Base-by-base conservation (phyloP, 345 rosid species). In the Streptanthus diversifolius region DNA sequence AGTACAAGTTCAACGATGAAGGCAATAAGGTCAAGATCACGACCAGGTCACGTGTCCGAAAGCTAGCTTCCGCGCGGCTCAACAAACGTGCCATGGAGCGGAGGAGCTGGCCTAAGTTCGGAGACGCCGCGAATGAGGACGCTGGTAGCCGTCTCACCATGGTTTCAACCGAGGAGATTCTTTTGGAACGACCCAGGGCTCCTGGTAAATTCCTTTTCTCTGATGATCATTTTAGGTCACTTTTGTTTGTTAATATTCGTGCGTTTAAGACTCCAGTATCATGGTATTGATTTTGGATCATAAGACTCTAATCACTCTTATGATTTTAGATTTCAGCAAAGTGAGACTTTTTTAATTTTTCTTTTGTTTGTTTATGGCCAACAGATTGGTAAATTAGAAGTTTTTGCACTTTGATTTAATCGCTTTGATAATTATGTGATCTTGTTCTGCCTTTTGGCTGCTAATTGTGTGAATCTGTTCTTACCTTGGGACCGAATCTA, bases 141-240 rank as follows among this genome's bases (percentile, higher is more conserved):
- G 89, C 83, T 53, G 88, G 88, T 12, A 74, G 77, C 22, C 80
- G 80, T 41, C 90, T 90, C 63, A 90, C 95, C 22, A 83, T 87
- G 90, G 88, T 84, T 25, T 92, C 96, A 8, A 84, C 92, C 1
- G 95, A 88, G 74, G 92, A 88, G 79, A 85, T 90, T 58, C 55
- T 84, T 15, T 72, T 92, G 3, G 89, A 88, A 76, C 83, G 87
- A 12, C 87, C 93, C 3, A 82, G 82, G 15, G 83, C 85, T 17
- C 88, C 83, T 68, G 92, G 92, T 87, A 75, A 18, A 0, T 43
- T 58, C 9, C 30, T 10, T 6, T 12, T 47, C 44, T 36, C 25
- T 36, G 19, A 24, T 67, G 4, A 22, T 45, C n/a, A n/a, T n/a
- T n/a, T n/a, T n/a, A n/a, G 19, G 3, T 58, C n/a, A 5, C 19